A percentile compares a stretch with the other conserved stretches of the same genome.
phyloP scores from a whole-genome alignment of 768 basidiomycete genomes.

The Candolleomyces eurysporus region DNA sequence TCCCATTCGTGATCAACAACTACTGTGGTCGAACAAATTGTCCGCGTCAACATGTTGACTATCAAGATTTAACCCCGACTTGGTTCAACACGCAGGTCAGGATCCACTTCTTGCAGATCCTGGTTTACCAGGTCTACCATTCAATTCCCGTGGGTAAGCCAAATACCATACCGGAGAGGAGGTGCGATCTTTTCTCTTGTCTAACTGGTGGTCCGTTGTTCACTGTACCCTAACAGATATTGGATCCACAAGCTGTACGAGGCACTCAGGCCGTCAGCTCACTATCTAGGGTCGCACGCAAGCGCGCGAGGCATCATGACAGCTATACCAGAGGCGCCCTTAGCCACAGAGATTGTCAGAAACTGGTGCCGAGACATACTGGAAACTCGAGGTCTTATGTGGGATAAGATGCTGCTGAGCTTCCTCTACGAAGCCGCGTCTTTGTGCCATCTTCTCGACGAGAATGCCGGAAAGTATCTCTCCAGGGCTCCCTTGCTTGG shows the following conservation, averaged over 20 bases:
- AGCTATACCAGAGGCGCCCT: slow-evolving; percentile 36
- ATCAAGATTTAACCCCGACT: slow-evolving; percentile 8
- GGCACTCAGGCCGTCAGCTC: slow-evolving; percentile 45
- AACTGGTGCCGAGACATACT: slow-evolving; percentile 46
- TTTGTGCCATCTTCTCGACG: slow-evolving; percentile 29
- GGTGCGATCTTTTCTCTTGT: slow-evolving; percentile 13
- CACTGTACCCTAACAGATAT: slow-evolving; percentile 23
- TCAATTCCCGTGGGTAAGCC: not conserved
- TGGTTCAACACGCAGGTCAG: slow-evolving; percentile 18
- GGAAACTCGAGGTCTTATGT: slow-evolving; percentile 27
- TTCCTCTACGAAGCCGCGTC: slow-evolving; percentile 33
- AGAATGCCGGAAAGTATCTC: slow-evolving; percentile 17
- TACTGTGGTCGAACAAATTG: slow-evolving; percentile 15
- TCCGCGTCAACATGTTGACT: slow-evolving; percentile 14
- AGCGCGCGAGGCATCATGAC: slow-evolving; percentile 33
- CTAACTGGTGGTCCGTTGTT: not conserved
- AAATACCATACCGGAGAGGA: not conserved
- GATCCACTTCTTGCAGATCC: slow-evolving; percentile 20
- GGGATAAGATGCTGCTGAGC: slow-evolving; percentile 34
- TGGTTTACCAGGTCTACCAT: slow-evolving; percentile 13
- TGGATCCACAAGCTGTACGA: slow-evolving; percentile 51
- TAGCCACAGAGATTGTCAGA: slow-evolving; percentile 35
- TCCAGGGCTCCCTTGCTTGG: not conserved
- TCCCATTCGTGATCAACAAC: slow-evolving; percentile 13
- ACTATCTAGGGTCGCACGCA: slow-evolving; percentile 43